Percentiles rank a stretch among this genome's conserved stretches.
phyloP scores from a whole-genome alignment of 2,329 filamentous ascomycete species.

The Orbilia quercus region DNA sequence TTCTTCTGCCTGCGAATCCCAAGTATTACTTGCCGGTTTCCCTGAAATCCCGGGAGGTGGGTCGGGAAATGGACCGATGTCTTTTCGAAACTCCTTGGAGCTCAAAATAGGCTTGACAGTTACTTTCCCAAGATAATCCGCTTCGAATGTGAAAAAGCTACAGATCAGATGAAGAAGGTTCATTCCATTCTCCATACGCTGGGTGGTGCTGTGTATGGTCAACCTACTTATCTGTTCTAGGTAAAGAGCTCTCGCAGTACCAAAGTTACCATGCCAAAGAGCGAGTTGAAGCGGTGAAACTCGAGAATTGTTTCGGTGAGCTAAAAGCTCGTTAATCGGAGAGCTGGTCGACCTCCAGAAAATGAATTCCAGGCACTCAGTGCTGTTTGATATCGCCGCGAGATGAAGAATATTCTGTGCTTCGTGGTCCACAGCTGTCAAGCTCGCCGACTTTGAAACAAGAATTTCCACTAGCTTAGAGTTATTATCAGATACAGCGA shows the following conservation, averaged over 20 bases:
- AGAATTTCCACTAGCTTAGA: constrained; percentile 4
- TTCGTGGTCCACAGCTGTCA: background rate
- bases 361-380: constrained; percentile 1
- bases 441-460: constrained; percentile 2
- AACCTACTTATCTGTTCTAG: background rate
- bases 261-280: constrained; percentile 17
- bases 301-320: background rate
- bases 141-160: constrained; percentile 1
- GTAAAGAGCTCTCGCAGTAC: background rate
- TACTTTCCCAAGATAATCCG: background rate
- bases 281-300: constrained; percentile 14
- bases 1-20: background rate
- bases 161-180: constrained; percentile 15
- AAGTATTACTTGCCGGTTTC: background rate
- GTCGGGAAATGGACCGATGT: background rate
- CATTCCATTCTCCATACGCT: background rate
- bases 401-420: constrained; percentile 5
- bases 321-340: too few species aligned
- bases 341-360: background rate
- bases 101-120: background rate
- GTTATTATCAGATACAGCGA: background rate
- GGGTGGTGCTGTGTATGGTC: background rate
- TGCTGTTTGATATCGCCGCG: constrained; percentile 10
- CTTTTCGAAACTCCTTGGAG: constrained; percentile 3
- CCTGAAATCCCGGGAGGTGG: background rate